Evolutionary conservation across 495 filamentous ascomycete species (phyloP), one percentile per base, ranked within the genome.

Genomic region (Neohortaea acidophila): DNA sequence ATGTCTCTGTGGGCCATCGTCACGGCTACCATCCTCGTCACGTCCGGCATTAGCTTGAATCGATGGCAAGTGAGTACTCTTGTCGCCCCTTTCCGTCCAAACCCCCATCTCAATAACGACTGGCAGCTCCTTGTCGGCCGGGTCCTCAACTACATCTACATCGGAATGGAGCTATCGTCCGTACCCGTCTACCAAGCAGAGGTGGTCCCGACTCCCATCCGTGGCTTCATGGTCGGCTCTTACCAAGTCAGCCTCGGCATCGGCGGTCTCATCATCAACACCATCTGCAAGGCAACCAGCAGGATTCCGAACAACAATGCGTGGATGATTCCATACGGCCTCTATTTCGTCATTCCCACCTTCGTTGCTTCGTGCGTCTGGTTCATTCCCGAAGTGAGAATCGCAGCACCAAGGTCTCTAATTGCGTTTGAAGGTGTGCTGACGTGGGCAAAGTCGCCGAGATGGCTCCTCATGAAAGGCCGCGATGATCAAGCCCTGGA

Each of bases 91-190:
- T n/a, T n/a, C n/a, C n/a, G n/a, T n/a, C n/a, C n/a, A n/a, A n/a
- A n/a, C n/a, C n/a, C n/a, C n/a, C n/a, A n/a, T n/a, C n/a, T n/a
- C n/a, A n/a, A n/a, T n/a, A n/a, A n/a, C n/a, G n/a, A n/a, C n/a
- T n/a, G n/a, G n/a, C 32, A 34, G 15, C 32, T 34, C 32, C 32
- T 34, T 20, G 32, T 34, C 19, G 32, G 8, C 32, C 32, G 32
- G 8, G 32, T 34, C 8, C 17, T 34, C 4, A 34, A 34, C 19
- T 34, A 34, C 32, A 34, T 34, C 5, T 34, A 34, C 17, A 34
- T 34, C 17, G 32, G 32, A 10, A 34, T 34, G 32, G 32, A 34
- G 32, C 32, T 34, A 8, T 34, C 32, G 14, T 20, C 3, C 6
- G 32, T 34, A 3, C 17, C 32, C 3, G 32, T 34, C 8, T 34